Conservation (phyloP, 1,284 basidiomycete species). For the Fistulinella cinereoalba region DNA sequence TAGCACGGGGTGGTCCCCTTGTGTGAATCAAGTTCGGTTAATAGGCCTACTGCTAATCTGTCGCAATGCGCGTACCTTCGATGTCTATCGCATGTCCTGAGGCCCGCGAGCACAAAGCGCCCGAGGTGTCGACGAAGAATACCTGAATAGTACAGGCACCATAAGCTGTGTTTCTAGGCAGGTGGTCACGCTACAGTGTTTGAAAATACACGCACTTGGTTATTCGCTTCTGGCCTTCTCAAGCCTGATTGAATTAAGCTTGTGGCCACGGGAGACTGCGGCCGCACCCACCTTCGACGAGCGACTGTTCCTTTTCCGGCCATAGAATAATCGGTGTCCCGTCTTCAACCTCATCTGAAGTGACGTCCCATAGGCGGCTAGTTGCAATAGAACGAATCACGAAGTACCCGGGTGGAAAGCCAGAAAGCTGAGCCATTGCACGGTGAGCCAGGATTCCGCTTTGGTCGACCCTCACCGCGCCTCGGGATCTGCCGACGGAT, state of each 20-base stretch:
- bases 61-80: conserved; percentile 49
- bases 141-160: conserved; percentile 43
- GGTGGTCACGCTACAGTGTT: background rate
- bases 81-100: conserved; percentile 81
- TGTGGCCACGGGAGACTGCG: background rate
- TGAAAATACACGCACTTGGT: conserved; percentile 51
- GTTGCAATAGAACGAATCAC: conserved; percentile 62
- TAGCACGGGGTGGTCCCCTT: conserved; percentile 63
- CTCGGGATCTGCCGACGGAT: too few relatives aligned
- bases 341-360: conserved; percentile 55
- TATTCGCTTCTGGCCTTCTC: conserved; percentile 63
- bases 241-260: conserved; percentile 44
- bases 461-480: too few relatives aligned
- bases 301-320: conserved; percentile 66
- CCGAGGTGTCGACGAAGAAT: conserved; percentile 75
- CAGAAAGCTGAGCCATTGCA: too few relatives aligned
- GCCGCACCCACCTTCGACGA: conserved; percentile 62
- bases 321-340: conserved; percentile 63
- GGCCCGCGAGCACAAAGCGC: conserved; percentile 68
- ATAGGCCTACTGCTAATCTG: background rate
- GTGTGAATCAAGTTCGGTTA: conserved; percentile 11
- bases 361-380: conserved; percentile 62
- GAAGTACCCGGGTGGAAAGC: conserved; percentile 78
- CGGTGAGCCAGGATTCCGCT: too few relatives aligned
- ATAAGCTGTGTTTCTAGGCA: too few relatives aligned